phyloP scores from a whole-genome alignment of 179 eudicot species.

The Beta lomatogona region DNA sequence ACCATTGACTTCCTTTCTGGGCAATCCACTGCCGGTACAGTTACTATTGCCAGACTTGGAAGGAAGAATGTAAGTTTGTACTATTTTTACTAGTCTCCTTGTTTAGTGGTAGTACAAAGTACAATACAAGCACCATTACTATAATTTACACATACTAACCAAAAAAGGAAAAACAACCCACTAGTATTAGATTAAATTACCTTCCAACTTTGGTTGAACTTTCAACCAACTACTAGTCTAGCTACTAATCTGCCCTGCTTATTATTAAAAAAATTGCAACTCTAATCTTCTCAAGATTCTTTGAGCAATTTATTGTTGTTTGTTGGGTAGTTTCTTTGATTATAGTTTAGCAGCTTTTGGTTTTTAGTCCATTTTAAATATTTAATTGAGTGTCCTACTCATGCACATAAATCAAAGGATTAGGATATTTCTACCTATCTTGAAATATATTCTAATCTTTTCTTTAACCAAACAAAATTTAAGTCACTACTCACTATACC shows the following conservation, averaged over 20 bases:
- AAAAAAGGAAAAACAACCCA: not conserved
- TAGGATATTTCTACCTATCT: not conserved
- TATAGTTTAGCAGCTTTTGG: not conserved
- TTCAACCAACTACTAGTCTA: not conserved
- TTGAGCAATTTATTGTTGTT: not conserved
- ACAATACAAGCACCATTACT: not conserved
- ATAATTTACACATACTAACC: not conserved
- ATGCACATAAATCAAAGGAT: not conserved
- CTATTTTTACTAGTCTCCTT: not conserved
- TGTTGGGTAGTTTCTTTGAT: no score
- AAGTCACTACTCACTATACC: no score
- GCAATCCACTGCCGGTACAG: constrained; percentile 25
- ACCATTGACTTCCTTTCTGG: constrained; percentile 45
- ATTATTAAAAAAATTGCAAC: not conserved
- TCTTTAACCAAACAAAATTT: no score
- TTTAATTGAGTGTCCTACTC: not conserved
- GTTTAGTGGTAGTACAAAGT: not conserved
- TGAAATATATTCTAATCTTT: not conserved
- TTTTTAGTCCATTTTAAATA: not conserved
- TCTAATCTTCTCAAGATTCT: no score
- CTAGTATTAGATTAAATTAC: not conserved
- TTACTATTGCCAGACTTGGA: constrained; percentile 11
- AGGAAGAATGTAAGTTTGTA: constrained; percentile 44
- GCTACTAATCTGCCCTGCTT: not conserved
- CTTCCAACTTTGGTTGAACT: not conserved